These are phyloP conservation scores for Botrytis deweyae DNA, from an alignment of 2,329 filamentous ascomycete species.

Conservation along the genomic window DNA sequence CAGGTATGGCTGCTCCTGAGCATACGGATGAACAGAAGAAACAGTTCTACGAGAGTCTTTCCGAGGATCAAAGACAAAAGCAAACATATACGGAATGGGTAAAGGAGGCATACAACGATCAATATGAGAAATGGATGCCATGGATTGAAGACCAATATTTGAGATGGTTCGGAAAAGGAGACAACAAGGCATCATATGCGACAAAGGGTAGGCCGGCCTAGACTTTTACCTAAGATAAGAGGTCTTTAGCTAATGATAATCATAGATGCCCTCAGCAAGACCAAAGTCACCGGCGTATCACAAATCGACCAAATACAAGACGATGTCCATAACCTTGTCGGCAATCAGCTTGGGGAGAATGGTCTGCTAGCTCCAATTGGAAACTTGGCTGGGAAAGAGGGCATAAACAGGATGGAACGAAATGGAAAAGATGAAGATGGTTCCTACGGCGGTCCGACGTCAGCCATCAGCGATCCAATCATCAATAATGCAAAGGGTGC, in stretches of 20 bases:
- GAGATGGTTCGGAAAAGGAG: slow-evolving; percentile 65
- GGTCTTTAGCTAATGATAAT: background rate
- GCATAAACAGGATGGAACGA: slow-evolving; percentile 63
- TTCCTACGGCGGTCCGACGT: slow-evolving; percentile 40
- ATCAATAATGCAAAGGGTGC: slow-evolving; percentile 21
- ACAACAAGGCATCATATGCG: slow-evolving; percentile 73
- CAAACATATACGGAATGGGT: slow-evolving; percentile 52
- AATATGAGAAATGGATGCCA: slow-evolving; percentile 74
- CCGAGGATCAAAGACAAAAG: slow-evolving; percentile 28
- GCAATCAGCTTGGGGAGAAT: slow-evolving; percentile 65
- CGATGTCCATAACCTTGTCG: slow-evolving; percentile 27
- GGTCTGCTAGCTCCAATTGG: slow-evolving; percentile 65
- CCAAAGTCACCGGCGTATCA: slow-evolving; percentile 66
- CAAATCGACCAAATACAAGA: slow-evolving; percentile 35
- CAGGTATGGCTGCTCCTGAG: background rate
- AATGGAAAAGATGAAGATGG: slow-evolving; percentile 63
- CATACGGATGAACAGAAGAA: slow-evolving; percentile 29
- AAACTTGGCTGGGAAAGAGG: slow-evolving; percentile 62
- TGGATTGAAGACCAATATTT: slow-evolving; percentile 75
- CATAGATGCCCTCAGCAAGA: slow-evolving; percentile 64
- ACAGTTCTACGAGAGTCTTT: slow-evolving; percentile 27
- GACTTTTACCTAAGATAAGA: background rate
- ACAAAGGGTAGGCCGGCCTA: slow-evolving; percentile 56
- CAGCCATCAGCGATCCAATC: slow-evolving; percentile 14
- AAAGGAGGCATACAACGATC: slow-evolving; percentile 62